These are phyloP conservation scores for Neurospora intermedia DNA, from an alignment of 495 filamentous ascomycete species.

Conservation along the genomic window DNA sequence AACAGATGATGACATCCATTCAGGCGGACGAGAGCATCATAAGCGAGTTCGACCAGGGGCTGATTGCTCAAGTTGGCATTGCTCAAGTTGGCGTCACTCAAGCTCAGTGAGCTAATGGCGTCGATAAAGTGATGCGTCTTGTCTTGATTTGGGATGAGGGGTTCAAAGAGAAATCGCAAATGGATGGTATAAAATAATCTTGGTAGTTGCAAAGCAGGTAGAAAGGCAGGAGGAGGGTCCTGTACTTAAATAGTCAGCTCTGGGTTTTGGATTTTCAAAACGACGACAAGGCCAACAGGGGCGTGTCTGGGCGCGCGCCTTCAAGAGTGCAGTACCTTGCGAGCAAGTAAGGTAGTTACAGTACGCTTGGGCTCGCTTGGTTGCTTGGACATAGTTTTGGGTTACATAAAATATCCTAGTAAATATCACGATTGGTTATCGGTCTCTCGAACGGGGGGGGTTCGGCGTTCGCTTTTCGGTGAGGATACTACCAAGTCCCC, in stretches of 20 bases:
- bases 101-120: neutral
- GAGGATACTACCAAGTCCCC: neutral
- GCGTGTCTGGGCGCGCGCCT: neutral
- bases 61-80: neutral
- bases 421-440: neutral
- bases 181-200: neutral
- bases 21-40: conserved; percentile 44
- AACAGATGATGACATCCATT: conserved; percentile 44
- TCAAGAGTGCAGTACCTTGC: neutral
- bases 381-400: neutral
- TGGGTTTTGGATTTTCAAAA: neutral
- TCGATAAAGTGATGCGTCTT: neutral
- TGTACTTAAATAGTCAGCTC: neutral
- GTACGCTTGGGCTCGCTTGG: neutral
- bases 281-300: neutral
- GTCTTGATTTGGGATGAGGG: neutral
- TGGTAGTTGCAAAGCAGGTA: neutral
- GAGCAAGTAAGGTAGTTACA: conserved; percentile 1
- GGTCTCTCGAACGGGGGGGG: neutral
- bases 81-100: neutral
- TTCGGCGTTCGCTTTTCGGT: neutral
- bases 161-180: neutral
- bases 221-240: neutral
- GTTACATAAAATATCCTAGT: neutral
- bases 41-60: conserved; percentile 34